These are phyloP conservation scores for Neofusicoccum ribis DNA, from an alignment of 2,329 filamentous ascomycete species.

Conservation along the genomic window DNA sequence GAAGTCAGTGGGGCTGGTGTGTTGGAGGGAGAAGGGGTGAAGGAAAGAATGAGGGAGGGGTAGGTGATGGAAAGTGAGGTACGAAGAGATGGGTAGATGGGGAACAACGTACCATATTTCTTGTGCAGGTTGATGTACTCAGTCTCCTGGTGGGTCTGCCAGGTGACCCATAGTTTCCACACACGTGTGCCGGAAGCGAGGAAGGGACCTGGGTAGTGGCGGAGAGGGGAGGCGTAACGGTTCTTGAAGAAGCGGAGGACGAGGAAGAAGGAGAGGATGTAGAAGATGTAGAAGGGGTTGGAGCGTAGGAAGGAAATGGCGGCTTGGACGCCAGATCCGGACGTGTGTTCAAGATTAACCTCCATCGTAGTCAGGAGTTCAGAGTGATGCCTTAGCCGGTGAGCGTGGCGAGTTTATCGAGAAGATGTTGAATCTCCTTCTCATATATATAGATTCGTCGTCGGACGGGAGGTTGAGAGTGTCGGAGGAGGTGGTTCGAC, in stretches of 20 bases:
- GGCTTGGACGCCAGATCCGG: neutral
- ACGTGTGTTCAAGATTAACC: neutral
- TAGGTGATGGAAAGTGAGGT: neutral
- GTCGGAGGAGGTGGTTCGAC: neutral
- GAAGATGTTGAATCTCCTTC: neutral
- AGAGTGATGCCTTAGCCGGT: neutral
- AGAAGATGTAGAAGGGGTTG: conserved; percentile 2
- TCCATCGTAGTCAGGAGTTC: neutral
- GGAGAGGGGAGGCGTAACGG: conserved; percentile 14
- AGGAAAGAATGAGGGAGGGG: no score
- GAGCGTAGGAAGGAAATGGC: conserved; percentile 1
- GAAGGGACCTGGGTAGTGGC: conserved; percentile 59
- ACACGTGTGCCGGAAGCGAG: conserved; percentile 53
- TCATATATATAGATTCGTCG: neutral
- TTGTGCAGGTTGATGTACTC: conserved; percentile 66
- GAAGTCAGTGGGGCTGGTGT: neutral
- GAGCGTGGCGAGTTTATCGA: neutral
- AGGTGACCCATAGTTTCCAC: conserved; percentile 68
- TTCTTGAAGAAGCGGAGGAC: conserved; percentile 2
- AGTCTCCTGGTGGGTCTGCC: conserved; percentile 57
- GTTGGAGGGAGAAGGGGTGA: neutral
- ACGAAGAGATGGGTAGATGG: neutral
- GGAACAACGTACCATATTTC: conserved; percentile 59
- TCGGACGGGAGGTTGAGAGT: neutral
- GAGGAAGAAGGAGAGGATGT: neutral